Evolutionary conservation across 352 stramenopile species (phyloP).

Genomic region (Pythium oligandrum): DNA sequence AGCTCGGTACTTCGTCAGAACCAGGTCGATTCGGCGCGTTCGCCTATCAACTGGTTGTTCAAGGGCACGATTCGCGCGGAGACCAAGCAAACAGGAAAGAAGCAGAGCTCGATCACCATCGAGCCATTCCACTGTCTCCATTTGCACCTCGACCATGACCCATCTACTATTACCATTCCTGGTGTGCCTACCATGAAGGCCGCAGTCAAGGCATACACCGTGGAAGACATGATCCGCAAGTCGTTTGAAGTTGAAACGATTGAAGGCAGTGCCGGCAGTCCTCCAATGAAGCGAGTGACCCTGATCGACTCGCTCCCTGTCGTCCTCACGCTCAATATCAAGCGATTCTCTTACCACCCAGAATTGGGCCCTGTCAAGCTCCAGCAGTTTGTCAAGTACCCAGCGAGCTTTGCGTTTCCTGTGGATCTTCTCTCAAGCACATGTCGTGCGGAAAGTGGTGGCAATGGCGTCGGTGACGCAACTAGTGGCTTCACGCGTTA

Average conservation of each 20-base stretch:
- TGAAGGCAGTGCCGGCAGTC: slow-evolving; percentile 23
- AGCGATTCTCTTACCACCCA: slow-evolving; percentile 83
- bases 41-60: slow-evolving; percentile 84
- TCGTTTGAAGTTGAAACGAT: slow-evolving; percentile 75
- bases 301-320: slow-evolving; percentile 70
- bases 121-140: slow-evolving; percentile 86
- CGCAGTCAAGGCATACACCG: slow-evolving; percentile 40
- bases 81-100: slow-evolving; percentile 64
- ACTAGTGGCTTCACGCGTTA: slow-evolving; percentile 14
- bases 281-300: slow-evolving; percentile 67
- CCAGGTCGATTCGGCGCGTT: slow-evolving; percentile 49
- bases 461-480: slow-evolving; percentile 1
- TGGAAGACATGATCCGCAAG: slow-evolving; percentile 75
- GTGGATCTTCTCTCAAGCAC: slow-evolving; percentile 56
- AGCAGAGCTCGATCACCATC: slow-evolving; percentile 78
- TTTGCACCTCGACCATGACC: slow-evolving; percentile 68
- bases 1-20: slow-evolving; percentile 74
- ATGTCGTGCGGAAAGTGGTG: slow-evolving; percentile 49
- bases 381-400: slow-evolving; percentile 83
- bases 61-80: slow-evolving; percentile 78
- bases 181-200: slow-evolving; percentile 28
- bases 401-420: slow-evolving; percentile 64
- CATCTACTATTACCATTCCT: slow-evolving; percentile 8
- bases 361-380: slow-evolving; percentile 75
- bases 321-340: slow-evolving; percentile 79